phyloP scores from a whole-genome alignment of 495 filamentous ascomycete genomes.

The Darksidea phi region DNA sequence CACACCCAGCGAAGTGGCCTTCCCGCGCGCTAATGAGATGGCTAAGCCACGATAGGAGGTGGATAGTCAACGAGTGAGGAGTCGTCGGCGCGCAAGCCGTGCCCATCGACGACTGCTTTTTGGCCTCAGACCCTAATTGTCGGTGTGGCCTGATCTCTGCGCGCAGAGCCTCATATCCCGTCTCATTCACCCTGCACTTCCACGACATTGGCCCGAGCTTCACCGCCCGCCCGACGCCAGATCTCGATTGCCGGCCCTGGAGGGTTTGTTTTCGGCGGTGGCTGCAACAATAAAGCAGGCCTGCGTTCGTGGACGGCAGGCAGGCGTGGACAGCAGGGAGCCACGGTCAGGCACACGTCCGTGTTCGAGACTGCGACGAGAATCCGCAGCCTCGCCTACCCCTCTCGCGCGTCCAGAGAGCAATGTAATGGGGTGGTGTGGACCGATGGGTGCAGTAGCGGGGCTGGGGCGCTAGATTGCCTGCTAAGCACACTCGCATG shows the following conservation, averaged over 20 bases:
- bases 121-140: neutral
- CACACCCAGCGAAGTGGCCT: constrained; percentile 13
- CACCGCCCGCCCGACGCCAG: constrained; percentile 10
- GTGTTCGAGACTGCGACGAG: neutral
- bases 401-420: neutral
- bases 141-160: constrained; percentile 7
- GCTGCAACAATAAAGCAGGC: neutral
- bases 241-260: neutral
- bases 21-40: neutral
- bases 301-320: neutral
- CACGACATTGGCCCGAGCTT: neutral
- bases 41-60: constrained; percentile 12
- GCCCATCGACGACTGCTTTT: neutral
- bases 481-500: neutral
- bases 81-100: too few relatives aligned
- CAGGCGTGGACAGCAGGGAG: neutral
- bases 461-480: too few relatives aligned
- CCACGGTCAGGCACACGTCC: neutral
- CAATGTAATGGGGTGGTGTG: neutral
- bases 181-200: neutral
- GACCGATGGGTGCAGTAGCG: too few relatives aligned
- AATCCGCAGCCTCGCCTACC: neutral
- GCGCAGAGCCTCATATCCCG: constrained; percentile 19
- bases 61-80: too few relatives aligned
- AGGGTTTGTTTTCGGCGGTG: neutral